Percentiles rank a stretch among this genome's conserved stretches.
phyloP scores from a whole-genome alignment of 2,329 filamentous ascomycete genomes.

The Alternaria triticina region DNA sequence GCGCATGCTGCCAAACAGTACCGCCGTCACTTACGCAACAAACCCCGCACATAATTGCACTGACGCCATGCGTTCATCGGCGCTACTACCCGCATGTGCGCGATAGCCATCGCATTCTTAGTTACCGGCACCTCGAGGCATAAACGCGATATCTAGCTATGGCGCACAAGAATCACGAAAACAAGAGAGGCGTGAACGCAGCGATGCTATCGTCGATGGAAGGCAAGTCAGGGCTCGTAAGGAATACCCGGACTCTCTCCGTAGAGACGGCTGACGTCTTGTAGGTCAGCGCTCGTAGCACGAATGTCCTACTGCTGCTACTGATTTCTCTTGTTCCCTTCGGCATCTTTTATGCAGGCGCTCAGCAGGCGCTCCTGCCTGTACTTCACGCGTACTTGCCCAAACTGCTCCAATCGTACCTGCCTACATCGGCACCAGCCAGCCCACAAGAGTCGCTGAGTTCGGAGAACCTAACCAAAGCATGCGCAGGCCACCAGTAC shows the following conservation, averaged over 20 bases:
- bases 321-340: neutral
- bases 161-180: neutral
- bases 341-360: neutral
- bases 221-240: neutral
- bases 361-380: slow-evolving; percentile 7
- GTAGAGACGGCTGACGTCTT: neutral
- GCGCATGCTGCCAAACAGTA: neutral
- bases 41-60: neutral
- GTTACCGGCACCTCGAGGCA: neutral
- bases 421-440: neutral
- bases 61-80: neutral
- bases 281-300: neutral
- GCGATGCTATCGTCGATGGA: neutral
- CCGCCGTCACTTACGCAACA: neutral
- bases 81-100: neutral
- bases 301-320: neutral
- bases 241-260: neutral
- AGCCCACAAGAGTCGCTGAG: neutral
- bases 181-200: neutral
- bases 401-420: slow-evolving; percentile 9
- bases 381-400: slow-evolving; percentile 4
- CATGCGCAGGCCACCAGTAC: slow-evolving; percentile 28
- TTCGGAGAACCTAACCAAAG: neutral
- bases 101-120: neutral
- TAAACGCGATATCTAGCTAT: neutral